A percentile compares a stretch with the other conserved stretches of the same genome.
Conservation (phyloP, 1,284 basidiomycete species). For the Papiliotrema fonsecae region DNA sequence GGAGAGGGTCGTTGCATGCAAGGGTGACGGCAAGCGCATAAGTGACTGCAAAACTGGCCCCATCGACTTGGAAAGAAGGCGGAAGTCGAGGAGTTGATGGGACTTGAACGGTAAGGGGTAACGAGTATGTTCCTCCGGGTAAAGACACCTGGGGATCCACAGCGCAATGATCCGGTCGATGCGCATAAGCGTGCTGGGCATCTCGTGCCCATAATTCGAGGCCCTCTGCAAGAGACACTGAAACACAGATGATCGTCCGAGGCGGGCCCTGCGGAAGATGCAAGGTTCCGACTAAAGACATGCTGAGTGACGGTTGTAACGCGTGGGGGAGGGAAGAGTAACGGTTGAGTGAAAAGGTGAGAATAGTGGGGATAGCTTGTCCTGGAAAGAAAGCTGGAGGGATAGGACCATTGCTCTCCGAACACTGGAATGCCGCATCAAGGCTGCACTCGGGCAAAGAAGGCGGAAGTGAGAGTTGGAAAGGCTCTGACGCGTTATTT, state of each 20-base stretch:
- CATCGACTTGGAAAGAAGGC: constrained; percentile 25
- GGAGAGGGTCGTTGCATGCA: constrained; percentile 26
- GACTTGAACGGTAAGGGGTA: constrained; percentile 40
- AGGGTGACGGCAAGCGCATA: constrained; percentile 34
- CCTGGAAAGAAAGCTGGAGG: constrained; percentile 37
- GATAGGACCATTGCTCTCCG: constrained; percentile 19
- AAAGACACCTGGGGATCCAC: constrained; percentile 24
- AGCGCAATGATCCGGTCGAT: constrained; percentile 12
- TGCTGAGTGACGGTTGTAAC: constrained; percentile 30
- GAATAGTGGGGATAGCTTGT: constrained; percentile 37
- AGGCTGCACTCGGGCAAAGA: constrained; percentile 22
- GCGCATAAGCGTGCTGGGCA: constrained; percentile 23
- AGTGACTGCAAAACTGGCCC: constrained; percentile 29
- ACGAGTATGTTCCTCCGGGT: constrained; percentile 37
- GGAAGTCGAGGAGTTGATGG: constrained; percentile 35
- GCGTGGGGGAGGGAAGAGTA: constrained; percentile 30
- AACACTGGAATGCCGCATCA: constrained; percentile 18
- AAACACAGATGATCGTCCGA: constrained; percentile 36
- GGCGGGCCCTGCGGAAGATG: constrained; percentile 18
- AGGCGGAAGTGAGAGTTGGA: constrained; percentile 22
- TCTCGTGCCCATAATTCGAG: constrained; percentile 39
- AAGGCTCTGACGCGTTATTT: constrained; percentile 10
- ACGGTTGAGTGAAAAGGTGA: constrained; percentile 31
- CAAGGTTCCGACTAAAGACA: constrained; percentile 38
- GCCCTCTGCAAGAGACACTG: constrained; percentile 36